Percentiles rank a stretch among this genome's conserved stretches.
phyloP scores from a whole-genome alignment of 1,284 basidiomycete genomes.

The Sparassis latifolia region DNA sequence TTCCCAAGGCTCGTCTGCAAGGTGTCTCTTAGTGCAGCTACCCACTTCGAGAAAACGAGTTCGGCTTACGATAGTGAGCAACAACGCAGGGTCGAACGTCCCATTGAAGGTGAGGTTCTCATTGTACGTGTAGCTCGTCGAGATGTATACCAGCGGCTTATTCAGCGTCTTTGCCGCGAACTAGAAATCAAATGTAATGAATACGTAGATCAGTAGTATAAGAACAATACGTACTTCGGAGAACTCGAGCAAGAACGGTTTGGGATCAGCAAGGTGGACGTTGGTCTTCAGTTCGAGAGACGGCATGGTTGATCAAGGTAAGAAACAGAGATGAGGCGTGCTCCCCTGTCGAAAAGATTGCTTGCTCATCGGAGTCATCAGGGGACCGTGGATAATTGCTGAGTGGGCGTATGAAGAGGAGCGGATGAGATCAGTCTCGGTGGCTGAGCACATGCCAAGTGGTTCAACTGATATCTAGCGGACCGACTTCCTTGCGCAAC shows the following conservation, averaged over 20 bases:
- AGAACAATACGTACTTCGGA: too few species aligned
- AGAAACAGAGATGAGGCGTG: too few species aligned
- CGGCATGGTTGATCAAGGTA: constrained; percentile 34
- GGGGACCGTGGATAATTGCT: too few species aligned
- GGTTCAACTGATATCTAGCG: too few species aligned
- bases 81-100: constrained; percentile 56
- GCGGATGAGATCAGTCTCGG: too few species aligned
- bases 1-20: constrained; percentile 50
- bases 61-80: constrained; percentile 43
- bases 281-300: constrained; percentile 51
- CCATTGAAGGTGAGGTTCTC: constrained; percentile 52
- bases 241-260: constrained; percentile 48
- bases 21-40: constrained; percentile 32
- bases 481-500: too few species aligned
- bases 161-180: constrained; percentile 40
- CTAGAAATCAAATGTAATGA: constrained; percentile 24
- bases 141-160: constrained; percentile 50
- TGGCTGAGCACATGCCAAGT: too few species aligned
- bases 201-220: too few species aligned
- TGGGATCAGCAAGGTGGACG: constrained; percentile 44
- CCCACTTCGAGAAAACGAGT: too few species aligned
- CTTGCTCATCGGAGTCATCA: too few species aligned
- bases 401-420: too few species aligned
- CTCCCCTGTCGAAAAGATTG: too few species aligned
- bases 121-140: constrained; percentile 45